Base-by-base conservation (phyloP, 2,329 filamentous ascomycete species). In the Erysiphe pulchra region DNA sequence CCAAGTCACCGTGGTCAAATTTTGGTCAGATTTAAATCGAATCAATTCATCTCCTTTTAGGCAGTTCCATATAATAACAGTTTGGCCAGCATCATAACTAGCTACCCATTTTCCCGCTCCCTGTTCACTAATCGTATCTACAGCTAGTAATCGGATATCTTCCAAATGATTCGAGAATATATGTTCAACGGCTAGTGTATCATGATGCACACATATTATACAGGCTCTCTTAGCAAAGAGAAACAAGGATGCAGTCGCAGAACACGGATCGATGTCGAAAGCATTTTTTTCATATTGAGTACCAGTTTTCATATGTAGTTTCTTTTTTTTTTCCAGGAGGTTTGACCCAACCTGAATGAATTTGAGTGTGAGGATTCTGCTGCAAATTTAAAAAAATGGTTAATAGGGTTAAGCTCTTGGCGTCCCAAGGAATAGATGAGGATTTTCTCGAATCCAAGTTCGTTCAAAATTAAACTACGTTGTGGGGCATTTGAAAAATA, bases 41-140 rank as follows among this genome's bases (percentile, higher is more conserved):
- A 87, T 77, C 48, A 94, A 71, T 61, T 94, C 85, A 48, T 85
- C 77, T 43, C 90, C 90, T 0, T 84, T 92, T 64, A 92, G 75
- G 49, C 94, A 69, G 62, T 98, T 87, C 90, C 90, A 98, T 8
- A 95, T 83, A 57, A 95, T 93, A 4, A 86, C 84, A 1, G 83
- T 93, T 60, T 87, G 82, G 34, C 83, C 79, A 16, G 73, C 73
- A 66, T 98, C 90, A 56, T 93, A 94, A 63, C 85, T 95, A 50
- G 93, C 83, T 2, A 92, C 85, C 49, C 92, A 64, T 50, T 86
- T 71, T 28, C 87, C 90, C 0, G 79, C 77, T 2, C 86, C 86
- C 49, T 75, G 66, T 53, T 94, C 86, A 60, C 86, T 94, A 47
- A 82, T 75, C 57, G 86, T 95, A 60, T 98, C 90, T 45, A 92